Evolutionary conservation across 306 rosid genomes (phyloP).

Genomic region (Glycine soja): DNA sequence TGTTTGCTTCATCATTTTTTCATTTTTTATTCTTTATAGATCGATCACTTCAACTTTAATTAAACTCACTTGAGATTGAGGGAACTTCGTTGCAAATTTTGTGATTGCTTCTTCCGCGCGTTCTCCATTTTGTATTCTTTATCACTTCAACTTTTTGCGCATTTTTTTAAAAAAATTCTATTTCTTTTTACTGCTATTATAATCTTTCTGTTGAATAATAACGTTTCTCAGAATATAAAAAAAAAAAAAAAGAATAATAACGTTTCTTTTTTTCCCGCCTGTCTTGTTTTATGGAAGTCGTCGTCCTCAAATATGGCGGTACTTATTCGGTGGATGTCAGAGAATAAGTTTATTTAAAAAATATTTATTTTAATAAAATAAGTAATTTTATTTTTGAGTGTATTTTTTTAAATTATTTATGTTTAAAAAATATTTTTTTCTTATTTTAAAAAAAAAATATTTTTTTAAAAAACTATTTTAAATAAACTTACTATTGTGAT

Average conservation of each 20-base stretch:
- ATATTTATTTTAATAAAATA: no score
- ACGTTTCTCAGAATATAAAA: background rate
- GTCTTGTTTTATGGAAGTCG: background rate
- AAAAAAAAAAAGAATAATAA: no score
- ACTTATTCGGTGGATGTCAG: background rate
- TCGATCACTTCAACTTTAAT: background rate
- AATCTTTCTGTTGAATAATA: background rate
- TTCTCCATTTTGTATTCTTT: background rate
- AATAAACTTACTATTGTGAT: no score
- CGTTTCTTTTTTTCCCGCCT: background rate
- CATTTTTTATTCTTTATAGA: background rate
- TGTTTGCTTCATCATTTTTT: background rate
- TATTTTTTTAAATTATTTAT: no score
- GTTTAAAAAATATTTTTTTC: no score
- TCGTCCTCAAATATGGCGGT: background rate
- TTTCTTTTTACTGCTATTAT: background rate
- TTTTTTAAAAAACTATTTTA: no score
- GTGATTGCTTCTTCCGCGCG: background rate
- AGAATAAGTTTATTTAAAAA: no score
- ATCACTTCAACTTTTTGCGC: background rate
- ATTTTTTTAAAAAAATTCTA: no score
- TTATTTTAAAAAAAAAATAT: no score
- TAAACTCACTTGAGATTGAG: background rate
- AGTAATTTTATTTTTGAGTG: no score
- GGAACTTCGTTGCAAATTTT: background rate